Conservation (phyloP, 495 filamentous ascomycete genomes). For the Penicillium psychrofluorescens region DNA sequence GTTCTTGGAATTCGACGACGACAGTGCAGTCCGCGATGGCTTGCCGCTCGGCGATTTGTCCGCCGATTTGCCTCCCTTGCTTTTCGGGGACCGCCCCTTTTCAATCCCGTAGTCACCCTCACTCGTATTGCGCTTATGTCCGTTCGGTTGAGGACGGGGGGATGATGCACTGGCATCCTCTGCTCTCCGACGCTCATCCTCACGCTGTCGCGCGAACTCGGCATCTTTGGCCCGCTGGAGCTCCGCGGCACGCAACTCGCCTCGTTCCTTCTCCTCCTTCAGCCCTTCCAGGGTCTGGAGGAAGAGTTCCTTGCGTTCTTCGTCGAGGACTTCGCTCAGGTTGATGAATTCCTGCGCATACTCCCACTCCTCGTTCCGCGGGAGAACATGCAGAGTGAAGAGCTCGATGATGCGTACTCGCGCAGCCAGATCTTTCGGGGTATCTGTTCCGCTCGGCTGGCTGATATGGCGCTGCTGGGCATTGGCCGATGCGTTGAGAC, state of each 20-base stretch:
- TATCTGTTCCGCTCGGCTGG: conserved; percentile 56
- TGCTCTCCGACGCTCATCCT: conserved; percentile 52
- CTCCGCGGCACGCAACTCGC: conserved; percentile 61
- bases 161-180: conserved; percentile 46
- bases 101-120: conserved; percentile 52
- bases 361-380: conserved; percentile 88
- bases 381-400: conserved; percentile 86
- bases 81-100: conserved; percentile 25
- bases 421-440: conserved; percentile 66
- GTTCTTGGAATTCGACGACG: conserved; percentile 29
- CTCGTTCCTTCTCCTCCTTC: conserved; percentile 62
- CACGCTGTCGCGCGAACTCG: conserved; percentile 45
- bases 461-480: conserved; percentile 22
- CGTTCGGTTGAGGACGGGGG: conserved; percentile 36
- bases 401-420: conserved; percentile 87
- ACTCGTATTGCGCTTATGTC: conserved; percentile 42
- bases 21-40: conserved; percentile 22
- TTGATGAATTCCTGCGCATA: conserved; percentile 87
- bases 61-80: conserved; percentile 19
- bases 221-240: conserved; percentile 56
- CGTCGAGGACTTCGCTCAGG: conserved; percentile 76
- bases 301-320: conserved; percentile 83
- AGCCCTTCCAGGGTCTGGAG: conserved; percentile 57
- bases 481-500: conserved; percentile 32
- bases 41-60: conserved; percentile 26